Conservation (phyloP, 2,329 filamentous ascomycete species). For the Onygenales sp. region DNA sequence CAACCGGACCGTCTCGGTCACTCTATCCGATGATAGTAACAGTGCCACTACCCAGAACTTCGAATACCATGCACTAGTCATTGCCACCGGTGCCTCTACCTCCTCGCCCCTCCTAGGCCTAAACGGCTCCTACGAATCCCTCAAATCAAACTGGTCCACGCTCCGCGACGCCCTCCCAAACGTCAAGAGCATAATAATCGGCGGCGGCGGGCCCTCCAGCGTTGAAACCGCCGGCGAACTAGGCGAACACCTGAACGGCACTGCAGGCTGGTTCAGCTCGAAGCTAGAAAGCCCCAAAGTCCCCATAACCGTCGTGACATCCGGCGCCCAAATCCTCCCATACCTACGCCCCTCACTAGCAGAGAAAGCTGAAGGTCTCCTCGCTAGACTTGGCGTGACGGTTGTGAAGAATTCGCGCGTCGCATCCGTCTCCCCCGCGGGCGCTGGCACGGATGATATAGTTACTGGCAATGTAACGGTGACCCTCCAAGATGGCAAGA, state of each 20-base stretch:
- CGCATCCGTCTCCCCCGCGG: background rate
- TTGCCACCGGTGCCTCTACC: conserved; percentile 41
- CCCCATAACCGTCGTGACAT: conserved; percentile 38
- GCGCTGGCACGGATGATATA: conserved; percentile 19
- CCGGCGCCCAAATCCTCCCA: conserved; percentile 27
- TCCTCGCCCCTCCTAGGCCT: conserved; percentile 34
- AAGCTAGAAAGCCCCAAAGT: conserved; percentile 21
- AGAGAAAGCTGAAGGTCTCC: conserved; percentile 31
- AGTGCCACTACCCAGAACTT: conserved; percentile 12
- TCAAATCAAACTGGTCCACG: conserved; percentile 26
- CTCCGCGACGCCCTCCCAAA: conserved; percentile 33
- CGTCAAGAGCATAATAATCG: conserved; percentile 37
- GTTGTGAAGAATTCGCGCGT: conserved; percentile 37
- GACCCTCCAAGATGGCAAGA: conserved; percentile 31
- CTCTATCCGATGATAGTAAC: background rate
- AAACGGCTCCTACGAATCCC: background rate
- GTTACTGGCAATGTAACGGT: conserved; percentile 24
- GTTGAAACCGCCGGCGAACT: conserved; percentile 43
- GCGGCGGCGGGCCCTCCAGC: conserved; percentile 36
- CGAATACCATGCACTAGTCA: conserved; percentile 38
- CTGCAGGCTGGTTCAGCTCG: conserved; percentile 26
- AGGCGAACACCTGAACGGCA: conserved; percentile 25
- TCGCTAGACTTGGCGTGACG: conserved; percentile 39
- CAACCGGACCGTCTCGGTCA: conserved; percentile 24
- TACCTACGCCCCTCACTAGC: conserved; percentile 26